Evolutionary conservation across 768 basidiomycete species (phyloP).

Genomic region (Albatrellus ellisii): DNA sequence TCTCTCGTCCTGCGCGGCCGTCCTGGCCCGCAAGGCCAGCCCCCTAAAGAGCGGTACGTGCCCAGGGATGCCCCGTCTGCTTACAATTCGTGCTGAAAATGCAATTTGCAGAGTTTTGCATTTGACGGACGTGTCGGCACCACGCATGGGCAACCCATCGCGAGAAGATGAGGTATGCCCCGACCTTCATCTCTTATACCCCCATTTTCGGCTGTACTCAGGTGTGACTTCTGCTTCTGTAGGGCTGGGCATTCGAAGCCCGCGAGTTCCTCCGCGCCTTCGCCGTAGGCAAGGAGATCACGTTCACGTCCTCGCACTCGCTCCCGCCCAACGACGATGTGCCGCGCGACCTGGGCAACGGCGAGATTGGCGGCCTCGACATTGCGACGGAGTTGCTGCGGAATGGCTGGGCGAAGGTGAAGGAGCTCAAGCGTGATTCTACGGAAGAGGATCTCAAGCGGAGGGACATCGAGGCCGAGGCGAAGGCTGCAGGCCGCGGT

Average conservation of each 20-base stretch:
- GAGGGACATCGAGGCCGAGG: slow-evolving; percentile 65
- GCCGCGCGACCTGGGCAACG: slow-evolving; percentile 68
- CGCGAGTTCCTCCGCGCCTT: slow-evolving; percentile 84
- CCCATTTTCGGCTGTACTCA: too few relatives aligned
- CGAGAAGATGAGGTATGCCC: slow-evolving; percentile 75
- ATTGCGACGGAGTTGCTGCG: slow-evolving; percentile 65
- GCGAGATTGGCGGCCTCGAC: slow-evolving; percentile 61
- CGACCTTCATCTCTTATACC: slow-evolving; percentile 1
- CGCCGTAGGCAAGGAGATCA: slow-evolving; percentile 82
- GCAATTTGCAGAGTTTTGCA: slow-evolving; percentile 55
- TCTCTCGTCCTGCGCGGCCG: slow-evolving; percentile 73
- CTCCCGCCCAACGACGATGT: slow-evolving; percentile 54
- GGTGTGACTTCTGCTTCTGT: too few relatives aligned
- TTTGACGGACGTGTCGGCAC: slow-evolving; percentile 77
- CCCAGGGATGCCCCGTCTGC: neutral
- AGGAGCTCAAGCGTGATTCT: slow-evolving; percentile 75
- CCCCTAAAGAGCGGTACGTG: slow-evolving; percentile 76
- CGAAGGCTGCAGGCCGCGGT: slow-evolving; percentile 62
- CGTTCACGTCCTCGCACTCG: slow-evolving; percentile 72
- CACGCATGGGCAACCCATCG: slow-evolving; percentile 68
- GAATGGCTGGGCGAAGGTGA: slow-evolving; percentile 88
- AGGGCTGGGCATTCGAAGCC: slow-evolving; percentile 89
- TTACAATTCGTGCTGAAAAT: neutral
- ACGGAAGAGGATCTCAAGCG: slow-evolving; percentile 66
- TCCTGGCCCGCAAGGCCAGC: slow-evolving; percentile 70